Percentiles rank a stretch among this genome's conserved stretches.
Conservation (phyloP, 2,329 filamentous ascomycete genomes). For the Scedosporium apiospermum region DNA sequence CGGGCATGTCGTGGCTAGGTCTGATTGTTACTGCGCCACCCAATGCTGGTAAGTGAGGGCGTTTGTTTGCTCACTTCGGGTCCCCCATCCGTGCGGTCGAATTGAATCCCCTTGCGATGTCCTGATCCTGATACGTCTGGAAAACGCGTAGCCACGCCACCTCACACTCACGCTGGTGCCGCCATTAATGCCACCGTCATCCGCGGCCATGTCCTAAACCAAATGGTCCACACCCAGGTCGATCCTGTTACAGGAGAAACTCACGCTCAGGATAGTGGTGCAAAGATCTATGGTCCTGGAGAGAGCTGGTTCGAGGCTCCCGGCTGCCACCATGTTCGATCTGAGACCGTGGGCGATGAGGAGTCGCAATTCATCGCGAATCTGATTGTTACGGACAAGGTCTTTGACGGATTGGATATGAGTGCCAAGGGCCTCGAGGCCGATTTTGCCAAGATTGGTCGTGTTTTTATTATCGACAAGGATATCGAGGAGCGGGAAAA, state of each 20-base stretch:
- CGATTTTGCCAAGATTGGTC: background rate
- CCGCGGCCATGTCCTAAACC: slow-evolving; percentile 14
- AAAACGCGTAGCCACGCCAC: slow-evolving; percentile 10
- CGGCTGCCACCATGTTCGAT: slow-evolving; percentile 12
- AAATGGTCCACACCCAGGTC: slow-evolving; percentile 10
- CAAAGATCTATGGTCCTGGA: slow-evolving; percentile 12
- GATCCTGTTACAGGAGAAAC: background rate
- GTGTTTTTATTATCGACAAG: slow-evolving; percentile 1
- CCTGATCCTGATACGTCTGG: background rate
- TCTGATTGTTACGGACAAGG: background rate
- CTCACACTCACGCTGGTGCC: slow-evolving; percentile 14
- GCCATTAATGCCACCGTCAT: slow-evolving; percentile 11
- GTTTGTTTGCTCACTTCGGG: background rate
- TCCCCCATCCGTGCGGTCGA: background rate
- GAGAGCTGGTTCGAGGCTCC: slow-evolving; percentile 15
- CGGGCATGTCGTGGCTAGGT: slow-evolving; percentile 13
- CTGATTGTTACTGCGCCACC: slow-evolving; percentile 13
- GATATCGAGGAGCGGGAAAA: background rate
- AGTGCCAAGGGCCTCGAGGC: background rate
- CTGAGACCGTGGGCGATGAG: background rate
- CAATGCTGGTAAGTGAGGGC: slow-evolving; percentile 2
- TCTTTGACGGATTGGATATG: background rate
- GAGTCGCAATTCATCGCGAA: background rate
- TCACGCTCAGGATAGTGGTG: slow-evolving; percentile 10
- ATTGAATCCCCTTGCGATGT: background rate